Base-by-base conservation (phyloP, 305 asterid genomes). In the Fraxinus angustifolia region DNA sequence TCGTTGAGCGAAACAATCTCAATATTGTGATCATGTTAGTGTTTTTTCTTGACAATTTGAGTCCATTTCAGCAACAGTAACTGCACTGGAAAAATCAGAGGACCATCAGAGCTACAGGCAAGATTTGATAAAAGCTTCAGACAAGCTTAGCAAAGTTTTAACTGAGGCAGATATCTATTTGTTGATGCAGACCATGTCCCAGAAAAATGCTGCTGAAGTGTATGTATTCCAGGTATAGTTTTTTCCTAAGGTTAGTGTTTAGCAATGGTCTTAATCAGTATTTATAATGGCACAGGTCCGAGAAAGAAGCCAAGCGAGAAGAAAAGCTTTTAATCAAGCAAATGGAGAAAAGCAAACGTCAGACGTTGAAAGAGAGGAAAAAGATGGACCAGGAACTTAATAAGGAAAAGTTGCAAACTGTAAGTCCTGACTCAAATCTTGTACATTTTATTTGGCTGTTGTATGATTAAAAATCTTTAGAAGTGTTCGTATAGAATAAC, bases 281-380 rank as follows among this genome's bases (percentile, higher is more conserved):
- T 26, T 80, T 86, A 5, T 42, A 35, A 81, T 88, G 85, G 77
- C 90, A 87, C 82, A 96, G 99, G 92, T 90, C 92, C 76, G 97
- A 88, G 84, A 94, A 94, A 86, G 94, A 88, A n/a, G 84, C 86
- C 53, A 89, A 89, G 85, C 86, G 75, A 75, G 95, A 87, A 78
- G 93, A 91, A 83, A 89, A 86, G 75, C 60, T 85, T 36, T 81
- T 90, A 76, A 82, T 90, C 85, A 93, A 90, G 88, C 97, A 93
- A 87, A 87, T 91, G 86, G 98, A 93, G 92, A 96, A 86, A 85
- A 87, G 79, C 89, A 90, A 90, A 85, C 86, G 91, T 83, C 93
- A 93, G 82, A 88, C 84, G 85, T 98, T 92, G 88, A 96, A 87
- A 83, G 97, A 90, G 83, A 94, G 86, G 91, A 92, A 83, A 87